These are phyloP conservation scores for Neofusicoccum sp. DNA, from an alignment of 2,329 filamentous ascomycete genomes.

Conservation along the genomic window DNA sequence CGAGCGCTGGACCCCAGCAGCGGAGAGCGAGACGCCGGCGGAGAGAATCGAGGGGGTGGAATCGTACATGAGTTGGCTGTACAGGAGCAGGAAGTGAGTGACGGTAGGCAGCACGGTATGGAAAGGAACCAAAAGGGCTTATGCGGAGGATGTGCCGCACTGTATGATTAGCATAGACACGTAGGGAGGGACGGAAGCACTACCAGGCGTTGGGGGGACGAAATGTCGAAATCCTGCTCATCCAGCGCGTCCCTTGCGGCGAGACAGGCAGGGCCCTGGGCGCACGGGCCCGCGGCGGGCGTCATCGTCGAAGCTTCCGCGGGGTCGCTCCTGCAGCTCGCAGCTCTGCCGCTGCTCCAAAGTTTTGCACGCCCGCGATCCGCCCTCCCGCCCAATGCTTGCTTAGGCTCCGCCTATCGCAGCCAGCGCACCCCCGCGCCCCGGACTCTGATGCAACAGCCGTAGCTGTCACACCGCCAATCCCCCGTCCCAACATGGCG, in stretches of 20 bases:
- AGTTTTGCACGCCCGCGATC: background rate
- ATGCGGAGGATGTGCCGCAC: background rate
- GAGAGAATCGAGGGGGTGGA: background rate
- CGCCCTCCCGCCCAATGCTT: background rate
- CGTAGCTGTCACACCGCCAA: background rate
- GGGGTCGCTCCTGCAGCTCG: background rate
- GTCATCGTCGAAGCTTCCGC: constrained; percentile 8
- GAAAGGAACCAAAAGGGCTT: background rate
- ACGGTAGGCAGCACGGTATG: background rate
- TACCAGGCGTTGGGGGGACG: background rate
- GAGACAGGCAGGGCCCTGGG: background rate
- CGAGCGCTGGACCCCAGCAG: background rate
- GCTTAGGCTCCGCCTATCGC: background rate
- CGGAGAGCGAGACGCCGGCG: background rate
- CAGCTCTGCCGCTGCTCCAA: background rate
- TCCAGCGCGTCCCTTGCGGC: too few relatives aligned
- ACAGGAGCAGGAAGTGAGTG: background rate
- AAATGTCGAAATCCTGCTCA: too few relatives aligned
- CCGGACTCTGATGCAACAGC: background rate
- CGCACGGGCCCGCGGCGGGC: background rate
- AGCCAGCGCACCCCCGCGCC: background rate
- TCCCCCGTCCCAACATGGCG: constrained; percentile 12
- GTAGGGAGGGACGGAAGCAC: too few relatives aligned
- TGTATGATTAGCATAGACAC: background rate
- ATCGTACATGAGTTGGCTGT: constrained; percentile 13